Evolutionary conservation across 106 monocot genomes (phyloP), one percentile per base, ranked within the genome.

Genomic region (Agapanthus africanus): DNA sequence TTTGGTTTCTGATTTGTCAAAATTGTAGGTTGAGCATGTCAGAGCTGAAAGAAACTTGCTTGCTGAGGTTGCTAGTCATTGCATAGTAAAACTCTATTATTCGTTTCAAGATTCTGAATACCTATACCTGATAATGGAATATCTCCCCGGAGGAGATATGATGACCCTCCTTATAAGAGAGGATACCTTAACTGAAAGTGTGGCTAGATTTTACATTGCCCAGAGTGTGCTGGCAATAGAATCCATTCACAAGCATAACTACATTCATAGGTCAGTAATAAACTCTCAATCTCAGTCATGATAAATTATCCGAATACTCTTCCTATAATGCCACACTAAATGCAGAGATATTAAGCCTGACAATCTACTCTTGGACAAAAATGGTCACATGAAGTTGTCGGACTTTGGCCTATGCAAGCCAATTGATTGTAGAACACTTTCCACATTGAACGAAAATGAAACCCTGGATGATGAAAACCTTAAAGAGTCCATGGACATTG

Each of bases 141-240:
- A 93, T 50, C 68, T 97, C 68, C 97, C 97, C 72, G 97, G 97
- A 70, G 97, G 97, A 41, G 97, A 97, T 67, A 83, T 97, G 92
- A 97, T 97, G 97, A 97, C 97, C 49, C 80, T 97, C 63, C 89
- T 97, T 34, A 97, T 92, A 74, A 79, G 97, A 75, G 97, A 97
- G 65, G 97, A 97, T 61, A 97, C 89, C 19, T 83, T 97, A 52
- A 86, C 97, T n/a, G 97, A 97, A 80, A 84, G 63, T 77, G 83
- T 97, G 73, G 91, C 97, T 22, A 80, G 79, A 78, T 97, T 97
- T 77, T 97, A 97, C 74, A 97, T 97, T 81, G 92, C 89, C 15
- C 83, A 97, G 73, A 89, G 88, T 39, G 84, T 97, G 15, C 78
- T 92, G 67, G 97, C 97, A 21, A 97, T 97, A 57, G 97, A 97